These are phyloP conservation scores for Vigna trinervia DNA, from an alignment of 306 rosid genomes.

Conservation along the genomic window DNA sequence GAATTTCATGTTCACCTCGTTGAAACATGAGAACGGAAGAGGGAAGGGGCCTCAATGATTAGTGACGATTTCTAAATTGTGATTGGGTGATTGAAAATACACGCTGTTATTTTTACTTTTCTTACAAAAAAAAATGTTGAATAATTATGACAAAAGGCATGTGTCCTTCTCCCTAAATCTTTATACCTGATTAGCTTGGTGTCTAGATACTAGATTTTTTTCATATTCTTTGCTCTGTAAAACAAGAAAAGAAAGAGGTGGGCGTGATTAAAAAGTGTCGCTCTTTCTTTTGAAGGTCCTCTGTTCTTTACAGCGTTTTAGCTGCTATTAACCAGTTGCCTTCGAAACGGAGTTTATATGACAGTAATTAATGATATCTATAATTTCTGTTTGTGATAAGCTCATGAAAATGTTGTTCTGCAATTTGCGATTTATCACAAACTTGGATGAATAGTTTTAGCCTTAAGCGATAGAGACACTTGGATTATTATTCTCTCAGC, in stretches of 20 bases:
- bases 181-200: conserved; percentile 35
- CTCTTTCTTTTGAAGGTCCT: background rate
- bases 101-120: background rate
- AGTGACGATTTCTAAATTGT: conserved; percentile 10
- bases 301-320: background rate
- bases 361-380: background rate
- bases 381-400: background rate
- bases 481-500: too few relatives aligned
- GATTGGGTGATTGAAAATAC: conserved; percentile 11
- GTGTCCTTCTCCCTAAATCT: conserved; percentile 27
- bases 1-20: conserved; percentile 76
- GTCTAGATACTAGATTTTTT: conserved; percentile 9
- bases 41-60: conserved; percentile 43
- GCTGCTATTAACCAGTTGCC: conserved; percentile 6
- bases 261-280: conserved; percentile 21
- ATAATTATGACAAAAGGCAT: conserved; percentile 34
- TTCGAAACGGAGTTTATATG: background rate
- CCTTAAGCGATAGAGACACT: background rate
- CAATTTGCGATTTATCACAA: background rate
- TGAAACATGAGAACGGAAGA: conserved; percentile 56
- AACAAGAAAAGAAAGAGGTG: conserved; percentile 1
- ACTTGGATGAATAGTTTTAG: background rate
- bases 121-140: background rate
- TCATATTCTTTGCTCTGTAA: conserved; percentile 24
- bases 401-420: background rate